Evolutionary conservation across 2,329 filamentous ascomycete genomes (phyloP).

Genomic region (Dothideomycetes sp.): DNA sequence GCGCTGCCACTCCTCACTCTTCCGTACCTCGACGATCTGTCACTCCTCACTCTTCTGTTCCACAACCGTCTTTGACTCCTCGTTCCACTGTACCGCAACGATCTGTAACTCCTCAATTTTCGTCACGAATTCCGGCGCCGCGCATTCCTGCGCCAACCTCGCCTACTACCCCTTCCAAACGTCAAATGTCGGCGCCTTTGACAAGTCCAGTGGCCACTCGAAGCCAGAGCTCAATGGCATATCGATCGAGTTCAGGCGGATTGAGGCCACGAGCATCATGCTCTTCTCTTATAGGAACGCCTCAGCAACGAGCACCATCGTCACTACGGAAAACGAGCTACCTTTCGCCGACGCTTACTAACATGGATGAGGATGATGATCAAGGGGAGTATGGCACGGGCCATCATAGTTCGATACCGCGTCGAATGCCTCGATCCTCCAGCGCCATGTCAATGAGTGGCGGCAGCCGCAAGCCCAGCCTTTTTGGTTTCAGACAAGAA

Average conservation of each 20-base stretch:
- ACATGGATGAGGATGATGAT: slow-evolving; percentile 4
- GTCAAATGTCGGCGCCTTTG: neutral
- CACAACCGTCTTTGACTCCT: slow-evolving; percentile 9
- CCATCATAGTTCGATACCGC: too few species aligned
- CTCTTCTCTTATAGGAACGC: neutral
- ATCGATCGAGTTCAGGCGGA: neutral
- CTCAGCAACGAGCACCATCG: slow-evolving; percentile 1
- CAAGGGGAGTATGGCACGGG: too few species aligned
- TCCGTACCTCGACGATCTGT: slow-evolving; percentile 5
- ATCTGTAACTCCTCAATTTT: slow-evolving; percentile 10
- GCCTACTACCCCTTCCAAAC: slow-evolving; percentile 5
- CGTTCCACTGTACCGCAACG: slow-evolving; percentile 3
- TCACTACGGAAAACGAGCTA: slow-evolving; percentile 10
- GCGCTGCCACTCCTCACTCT: slow-evolving; percentile 7
- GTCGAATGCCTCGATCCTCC: too few species aligned
- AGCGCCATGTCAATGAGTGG: too few species aligned
- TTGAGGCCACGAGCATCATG: slow-evolving; percentile 4
- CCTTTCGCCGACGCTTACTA: neutral
- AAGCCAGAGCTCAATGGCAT: slow-evolving; percentile 2
- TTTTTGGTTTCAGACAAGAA: too few species aligned
- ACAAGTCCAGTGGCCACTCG: slow-evolving; percentile 1
- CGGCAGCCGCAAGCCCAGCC: too few species aligned
- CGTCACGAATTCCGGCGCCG: too few species aligned
- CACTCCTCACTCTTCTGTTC: slow-evolving; percentile 5
- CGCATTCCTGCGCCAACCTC: neutral